Conservation (phyloP, 2,329 filamentous ascomycete species). For the Fusarium miscanthi region DNA sequence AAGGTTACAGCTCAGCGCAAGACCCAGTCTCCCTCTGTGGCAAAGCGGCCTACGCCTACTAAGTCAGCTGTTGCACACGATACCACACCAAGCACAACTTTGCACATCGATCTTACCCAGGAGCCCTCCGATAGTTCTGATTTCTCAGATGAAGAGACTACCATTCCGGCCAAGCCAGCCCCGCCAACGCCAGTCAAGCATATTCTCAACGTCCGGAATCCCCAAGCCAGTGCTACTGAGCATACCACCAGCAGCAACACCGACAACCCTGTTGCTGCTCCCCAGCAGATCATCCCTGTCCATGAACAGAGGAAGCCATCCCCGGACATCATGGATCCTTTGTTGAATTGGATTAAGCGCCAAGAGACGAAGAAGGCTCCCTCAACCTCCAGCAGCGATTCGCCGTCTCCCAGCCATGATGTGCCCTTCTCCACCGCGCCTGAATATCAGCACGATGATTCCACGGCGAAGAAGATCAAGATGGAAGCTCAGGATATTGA, state of each 20-base stretch:
- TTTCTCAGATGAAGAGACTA: conserved; percentile 12
- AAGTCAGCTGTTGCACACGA: background rate
- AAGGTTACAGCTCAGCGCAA: conserved; percentile 1
- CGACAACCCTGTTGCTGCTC: background rate
- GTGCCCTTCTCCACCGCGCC: conserved; percentile 6
- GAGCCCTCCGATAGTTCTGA: conserved; percentile 23
- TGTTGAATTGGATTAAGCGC: background rate
- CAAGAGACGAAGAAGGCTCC: background rate
- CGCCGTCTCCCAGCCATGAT: background rate
- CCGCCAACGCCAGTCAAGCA: background rate
- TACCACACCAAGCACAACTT: background rate
- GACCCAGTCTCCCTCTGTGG: background rate
- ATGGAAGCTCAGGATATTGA: conserved; percentile 4
- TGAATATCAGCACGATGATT: background rate
- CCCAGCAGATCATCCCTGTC: background rate
- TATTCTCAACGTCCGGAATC: background rate
- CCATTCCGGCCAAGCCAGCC: background rate
- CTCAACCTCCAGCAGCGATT: background rate
- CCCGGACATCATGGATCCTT: background rate
- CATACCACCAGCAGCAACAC: background rate
- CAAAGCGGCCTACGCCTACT: background rate
- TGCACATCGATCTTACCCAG: conserved; percentile 24
- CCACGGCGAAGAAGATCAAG: background rate
- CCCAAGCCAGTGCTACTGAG: background rate
- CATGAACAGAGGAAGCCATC: background rate